phyloP scores from a whole-genome alignment of 139 green algal genomes.

The Prasinococcaceae sp. region DNA sequence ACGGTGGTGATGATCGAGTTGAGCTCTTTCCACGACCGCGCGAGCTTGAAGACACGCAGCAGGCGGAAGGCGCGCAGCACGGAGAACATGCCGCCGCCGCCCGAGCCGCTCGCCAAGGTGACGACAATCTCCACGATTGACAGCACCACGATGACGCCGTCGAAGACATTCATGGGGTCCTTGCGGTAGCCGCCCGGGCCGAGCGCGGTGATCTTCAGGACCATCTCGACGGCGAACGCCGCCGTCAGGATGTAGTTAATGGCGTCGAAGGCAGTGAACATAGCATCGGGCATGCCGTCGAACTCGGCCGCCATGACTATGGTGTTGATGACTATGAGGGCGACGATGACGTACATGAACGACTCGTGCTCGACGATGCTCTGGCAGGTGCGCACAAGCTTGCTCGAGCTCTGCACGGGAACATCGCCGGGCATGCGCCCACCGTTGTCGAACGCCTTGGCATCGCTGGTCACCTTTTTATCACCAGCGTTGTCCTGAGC shows the following conservation, averaged over 20 bases:
- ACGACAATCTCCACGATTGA: constrained; percentile 33
- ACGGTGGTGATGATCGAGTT: constrained; percentile 51
- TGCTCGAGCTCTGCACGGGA: neutral
- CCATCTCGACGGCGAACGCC: constrained; percentile 41
- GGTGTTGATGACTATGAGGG: constrained; percentile 38
- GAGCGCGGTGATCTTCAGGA: constrained; percentile 42
- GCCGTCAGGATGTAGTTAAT: constrained; percentile 30
- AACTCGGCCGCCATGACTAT: constrained; percentile 35
- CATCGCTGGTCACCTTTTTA: neutral
- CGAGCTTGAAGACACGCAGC: constrained; percentile 50
- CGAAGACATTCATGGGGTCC: constrained; percentile 44
- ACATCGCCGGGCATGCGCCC: neutral
- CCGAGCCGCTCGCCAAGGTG: neutral
- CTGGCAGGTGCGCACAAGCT: neutral
- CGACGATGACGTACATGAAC: constrained; percentile 28
- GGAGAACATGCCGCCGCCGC: constrained; percentile 27
- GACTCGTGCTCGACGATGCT: neutral
- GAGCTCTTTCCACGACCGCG: constrained; percentile 41
- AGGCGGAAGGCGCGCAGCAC: constrained; percentile 50
- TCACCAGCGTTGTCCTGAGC: constrained; percentile 5
- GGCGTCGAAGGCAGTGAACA: neutral
- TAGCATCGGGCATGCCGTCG: constrained; percentile 20
- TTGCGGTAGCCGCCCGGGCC: constrained; percentile 11
- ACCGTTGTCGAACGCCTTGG: neutral
- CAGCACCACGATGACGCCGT: constrained; percentile 36